Conservation (phyloP, 768 basidiomycete species). For the Hypholoma fasciculare region DNA sequence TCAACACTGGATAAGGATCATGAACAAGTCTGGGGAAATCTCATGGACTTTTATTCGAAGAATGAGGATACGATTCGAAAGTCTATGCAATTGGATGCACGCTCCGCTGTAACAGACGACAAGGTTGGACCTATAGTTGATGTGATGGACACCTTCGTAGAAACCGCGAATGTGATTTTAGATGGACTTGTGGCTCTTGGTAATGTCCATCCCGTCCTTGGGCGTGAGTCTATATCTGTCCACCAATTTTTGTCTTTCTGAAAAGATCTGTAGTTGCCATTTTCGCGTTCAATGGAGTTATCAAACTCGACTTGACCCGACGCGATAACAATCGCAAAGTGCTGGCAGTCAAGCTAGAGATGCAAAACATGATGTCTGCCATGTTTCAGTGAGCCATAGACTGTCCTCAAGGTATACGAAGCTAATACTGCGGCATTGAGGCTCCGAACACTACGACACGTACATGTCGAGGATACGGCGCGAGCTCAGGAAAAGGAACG, state of each 20-base stretch:
- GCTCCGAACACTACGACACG: slow-evolving; percentile 14
- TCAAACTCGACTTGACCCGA: slow-evolving; percentile 38
- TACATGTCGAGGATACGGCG: slow-evolving; percentile 19
- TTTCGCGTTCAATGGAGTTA: slow-evolving; percentile 40
- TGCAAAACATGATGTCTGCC: slow-evolving; percentile 43
- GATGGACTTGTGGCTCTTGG: slow-evolving; percentile 6
- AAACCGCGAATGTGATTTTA: slow-evolving; percentile 2
- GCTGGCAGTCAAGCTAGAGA: slow-evolving; percentile 36
- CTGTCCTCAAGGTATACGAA: background rate
- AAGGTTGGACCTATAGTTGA: background rate
- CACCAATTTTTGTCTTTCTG: background rate
- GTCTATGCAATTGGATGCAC: background rate
- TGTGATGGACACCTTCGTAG: background rate
- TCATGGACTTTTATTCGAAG: background rate
- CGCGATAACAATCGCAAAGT: slow-evolving; percentile 46
- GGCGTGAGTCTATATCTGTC: background rate
- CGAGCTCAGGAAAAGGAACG: slow-evolving; percentile 24
- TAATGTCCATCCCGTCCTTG: slow-evolving; percentile 13
- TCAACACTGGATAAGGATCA: background rate
- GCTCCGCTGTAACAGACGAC: background rate
- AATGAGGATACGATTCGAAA: background rate
- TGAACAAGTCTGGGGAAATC: background rate
- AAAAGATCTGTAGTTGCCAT: slow-evolving; percentile 31
- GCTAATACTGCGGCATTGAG: background rate
- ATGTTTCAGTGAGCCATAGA: slow-evolving; percentile 38